Base-by-base conservation (phyloP, 1,139 yeast species). In the Hemisphaericaspora subhashii region DNA sequence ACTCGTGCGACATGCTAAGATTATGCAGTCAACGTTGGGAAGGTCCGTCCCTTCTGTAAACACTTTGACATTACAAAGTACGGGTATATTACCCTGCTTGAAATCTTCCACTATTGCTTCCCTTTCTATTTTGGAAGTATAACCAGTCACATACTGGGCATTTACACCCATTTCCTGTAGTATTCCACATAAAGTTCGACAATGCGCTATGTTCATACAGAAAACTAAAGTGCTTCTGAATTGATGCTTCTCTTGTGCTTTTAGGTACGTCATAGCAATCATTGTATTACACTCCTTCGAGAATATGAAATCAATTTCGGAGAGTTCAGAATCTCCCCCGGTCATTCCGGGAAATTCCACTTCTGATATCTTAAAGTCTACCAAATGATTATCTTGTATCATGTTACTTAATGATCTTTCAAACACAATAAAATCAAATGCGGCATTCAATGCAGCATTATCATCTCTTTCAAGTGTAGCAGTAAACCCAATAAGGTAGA, bases 11-110 rank as follows among this genome's bases (percentile, higher is more conserved):
- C 97, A 66, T 4, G 88, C 86, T 24, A 90, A 63, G 35, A 90
- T 67, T 7, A 90, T 65, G 20, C 89, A 83, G 55, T 90, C 98
- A 41, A 90, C 85, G 47, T 83, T 83, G 2, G 98, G 98, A 16
- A 90, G 83, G 61, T 90, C 98, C 0, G 98, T 88, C 0, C 98
- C 98, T 59, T 92, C 98, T 0, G 96, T 90, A 51, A 90, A 84
- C 3, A 90, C 88, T 17, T 85, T 88, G 54, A 96, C 95, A 54
- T 92, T 92, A 60, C 94, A 77, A 21, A 90, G 62, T 0, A 92
- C 95, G 3, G 84, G 79, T 20, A 86, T 70, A 13, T 70, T 54
- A 0, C 95, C 90, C 1, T 61, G 51, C 44, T 71, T 74, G 55
- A 90, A 90, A 33, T 77, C 83, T 3, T 67, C 62, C 1, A 89